A percentile compares a stretch with the other conserved stretches of the same genome.
Conservation (phyloP, 805 yeast genomes). For the Metschnikowia matae region DNA sequence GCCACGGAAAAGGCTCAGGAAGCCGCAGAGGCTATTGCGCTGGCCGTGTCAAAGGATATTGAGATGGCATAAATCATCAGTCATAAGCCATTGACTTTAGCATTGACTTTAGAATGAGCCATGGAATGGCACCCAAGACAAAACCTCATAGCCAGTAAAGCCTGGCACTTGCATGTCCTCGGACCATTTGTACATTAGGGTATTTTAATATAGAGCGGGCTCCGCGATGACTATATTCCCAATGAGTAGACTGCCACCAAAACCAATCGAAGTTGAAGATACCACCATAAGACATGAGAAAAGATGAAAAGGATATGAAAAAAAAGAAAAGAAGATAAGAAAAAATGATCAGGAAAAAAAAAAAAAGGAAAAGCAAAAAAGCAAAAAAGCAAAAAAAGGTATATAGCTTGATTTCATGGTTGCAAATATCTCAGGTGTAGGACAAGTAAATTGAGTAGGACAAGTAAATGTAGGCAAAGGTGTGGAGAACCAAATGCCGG, state of each 20-base stretch:
- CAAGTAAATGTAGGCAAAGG: too few species aligned
- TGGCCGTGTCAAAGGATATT: constrained; percentile 15
- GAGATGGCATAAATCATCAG: constrained; percentile 14
- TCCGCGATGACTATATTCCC: constrained; percentile 3
- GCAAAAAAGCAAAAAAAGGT: not conserved
- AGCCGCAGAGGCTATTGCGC: constrained; percentile 14
- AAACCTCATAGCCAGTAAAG: too few species aligned
- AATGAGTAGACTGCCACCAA: constrained; percentile 1
- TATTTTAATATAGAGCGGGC: constrained; percentile 14
- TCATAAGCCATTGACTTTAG: not conserved
- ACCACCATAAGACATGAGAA: not conserved
- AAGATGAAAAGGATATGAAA: not conserved
- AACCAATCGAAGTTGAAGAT: too few species aligned
- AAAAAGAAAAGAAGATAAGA: not conserved
- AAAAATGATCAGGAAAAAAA: not conserved
- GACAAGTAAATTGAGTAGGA: too few species aligned
- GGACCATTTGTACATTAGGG: constrained; percentile 17
- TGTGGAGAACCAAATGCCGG: too few species aligned
- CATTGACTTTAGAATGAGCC: too few species aligned
- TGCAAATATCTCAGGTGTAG: too few species aligned
- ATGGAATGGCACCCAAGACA: too few species aligned
- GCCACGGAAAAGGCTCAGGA: constrained; percentile 12
- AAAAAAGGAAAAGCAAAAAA: not conserved
- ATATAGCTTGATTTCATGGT: not conserved
- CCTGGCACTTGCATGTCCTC: constrained; percentile 2